Evolutionary conservation across 2,329 filamentous ascomycete genomes (phyloP).

Genomic region (Epichloe uncinata): DNA sequence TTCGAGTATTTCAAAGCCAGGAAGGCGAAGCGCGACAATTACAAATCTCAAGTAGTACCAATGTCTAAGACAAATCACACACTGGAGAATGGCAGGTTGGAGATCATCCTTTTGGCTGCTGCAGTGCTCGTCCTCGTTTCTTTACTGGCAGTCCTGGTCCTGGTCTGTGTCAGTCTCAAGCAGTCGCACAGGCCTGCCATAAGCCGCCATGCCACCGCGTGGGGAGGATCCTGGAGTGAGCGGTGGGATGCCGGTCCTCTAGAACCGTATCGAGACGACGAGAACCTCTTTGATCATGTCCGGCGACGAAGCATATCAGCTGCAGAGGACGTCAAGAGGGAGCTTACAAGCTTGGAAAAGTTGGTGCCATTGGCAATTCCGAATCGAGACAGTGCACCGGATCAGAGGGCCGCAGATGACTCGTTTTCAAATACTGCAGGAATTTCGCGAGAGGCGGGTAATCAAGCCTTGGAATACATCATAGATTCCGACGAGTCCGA

Average conservation of each 20-base stretch:
- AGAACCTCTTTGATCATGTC: conserved; percentile 12
- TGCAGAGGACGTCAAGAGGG: conserved; percentile 12
- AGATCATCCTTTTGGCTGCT: conserved; percentile 21
- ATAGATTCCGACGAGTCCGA: background rate
- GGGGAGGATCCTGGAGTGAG: conserved; percentile 9
- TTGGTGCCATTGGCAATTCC: conserved; percentile 1
- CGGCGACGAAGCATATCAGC: conserved; percentile 15
- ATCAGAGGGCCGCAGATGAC: background rate
- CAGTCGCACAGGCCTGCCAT: conserved; percentile 2
- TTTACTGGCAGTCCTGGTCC: conserved; percentile 18
- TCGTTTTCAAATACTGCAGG: background rate
- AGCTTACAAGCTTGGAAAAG: conserved; percentile 11
- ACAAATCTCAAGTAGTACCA: background rate
- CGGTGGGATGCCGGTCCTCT: conserved; percentile 4
- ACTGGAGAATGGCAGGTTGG: conserved; percentile 17
- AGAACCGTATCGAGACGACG: conserved; percentile 10
- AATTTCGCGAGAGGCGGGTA: background rate
- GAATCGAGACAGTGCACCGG: background rate
- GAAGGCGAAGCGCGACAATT: background rate
- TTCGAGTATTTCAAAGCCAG: background rate
- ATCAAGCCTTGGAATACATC: background rate
- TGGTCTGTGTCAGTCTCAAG: conserved; percentile 14
- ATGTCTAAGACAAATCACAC: conserved; percentile 14
- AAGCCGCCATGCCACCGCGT: conserved; percentile 6
- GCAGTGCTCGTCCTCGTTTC: conserved; percentile 20